Evolutionary conservation across 2,329 filamentous ascomycete species (phyloP).

Genomic region (Ilyonectria robusta): DNA sequence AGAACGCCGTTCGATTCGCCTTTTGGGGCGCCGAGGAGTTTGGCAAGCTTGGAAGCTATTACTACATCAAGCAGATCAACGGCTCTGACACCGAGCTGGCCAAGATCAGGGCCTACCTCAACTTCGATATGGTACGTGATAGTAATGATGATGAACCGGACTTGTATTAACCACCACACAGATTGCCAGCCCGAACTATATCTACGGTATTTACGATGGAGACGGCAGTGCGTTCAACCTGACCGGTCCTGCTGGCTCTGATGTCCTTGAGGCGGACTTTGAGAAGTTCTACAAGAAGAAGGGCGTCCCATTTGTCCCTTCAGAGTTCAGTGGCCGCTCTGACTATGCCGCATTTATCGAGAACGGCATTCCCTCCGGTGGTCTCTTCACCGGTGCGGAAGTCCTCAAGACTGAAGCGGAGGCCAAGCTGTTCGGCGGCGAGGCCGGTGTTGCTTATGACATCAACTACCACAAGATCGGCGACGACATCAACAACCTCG

Average conservation of each 20-base stretch:
- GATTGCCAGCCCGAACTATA: slow-evolving; percentile 65
- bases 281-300: slow-evolving; percentile 66
- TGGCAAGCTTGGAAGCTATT: slow-evolving; percentile 64
- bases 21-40: slow-evolving; percentile 69
- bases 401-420: slow-evolving; percentile 73
- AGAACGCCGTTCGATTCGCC: slow-evolving; percentile 64
- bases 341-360: slow-evolving; percentile 79
- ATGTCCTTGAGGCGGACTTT: slow-evolving; percentile 71
- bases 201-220: slow-evolving; percentile 71
- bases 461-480: slow-evolving; percentile 62
- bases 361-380: slow-evolving; percentile 76
- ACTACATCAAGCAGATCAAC: slow-evolving; percentile 61
- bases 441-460: slow-evolving; percentile 65
- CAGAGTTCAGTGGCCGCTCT: slow-evolving; percentile 75
- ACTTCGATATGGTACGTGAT: slow-evolving; percentile 67
- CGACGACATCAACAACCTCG: slow-evolving; percentile 58
- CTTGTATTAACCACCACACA: slow-evolving; percentile 23
- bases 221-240: slow-evolving; percentile 73
- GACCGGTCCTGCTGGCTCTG: slow-evolving; percentile 68
- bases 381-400: slow-evolving; percentile 79
- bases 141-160: fast-evolving
- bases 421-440: slow-evolving; percentile 72
- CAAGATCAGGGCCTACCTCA: slow-evolving; percentile 69
- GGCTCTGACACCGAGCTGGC: slow-evolving; percentile 59
- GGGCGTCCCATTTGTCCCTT: slow-evolving; percentile 67